A percentile compares a stretch with the other conserved stretches of the same genome.
Evolutionary conservation across 768 basidiomycete species (phyloP).

Genomic region (Rhizopogon vinicolor): DNA sequence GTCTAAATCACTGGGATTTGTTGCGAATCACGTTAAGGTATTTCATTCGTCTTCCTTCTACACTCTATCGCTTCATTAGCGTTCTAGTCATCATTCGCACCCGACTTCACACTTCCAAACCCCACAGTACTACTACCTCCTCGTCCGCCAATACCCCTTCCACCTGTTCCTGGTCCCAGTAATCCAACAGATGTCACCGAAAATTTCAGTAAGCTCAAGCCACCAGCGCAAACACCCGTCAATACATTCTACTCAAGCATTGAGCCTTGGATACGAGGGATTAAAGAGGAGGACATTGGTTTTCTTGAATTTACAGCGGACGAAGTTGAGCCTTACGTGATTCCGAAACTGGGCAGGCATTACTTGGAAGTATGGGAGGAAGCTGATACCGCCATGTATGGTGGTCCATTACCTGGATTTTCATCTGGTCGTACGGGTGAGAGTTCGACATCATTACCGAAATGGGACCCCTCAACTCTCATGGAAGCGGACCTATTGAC

Average conservation of each 20-base stretch:
- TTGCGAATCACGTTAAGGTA: conserved; percentile 49
- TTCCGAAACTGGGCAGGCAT: conserved; percentile 82
- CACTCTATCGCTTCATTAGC: conserved; percentile 8
- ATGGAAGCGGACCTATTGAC: conserved; percentile 61
- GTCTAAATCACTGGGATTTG: conserved; percentile 45
- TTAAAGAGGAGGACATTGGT: conserved; percentile 94
- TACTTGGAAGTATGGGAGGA: conserved; percentile 94
- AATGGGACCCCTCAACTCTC: conserved; percentile 83
- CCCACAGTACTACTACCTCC: conserved; percentile 46
- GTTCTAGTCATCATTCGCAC: conserved; percentile 32
- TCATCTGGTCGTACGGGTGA: conserved; percentile 32
- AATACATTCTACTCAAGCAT: conserved; percentile 84
- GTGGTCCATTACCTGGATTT: conserved; percentile 36
- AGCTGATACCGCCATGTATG: conserved; percentile 62
- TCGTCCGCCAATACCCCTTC: conserved; percentile 58
- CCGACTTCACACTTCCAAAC: conserved; percentile 60
- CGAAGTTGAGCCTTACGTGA: conserved; percentile 80
- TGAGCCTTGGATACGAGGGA: conserved; percentile 84
- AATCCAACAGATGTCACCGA: conserved; percentile 79
- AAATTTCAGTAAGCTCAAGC: conserved; percentile 85
- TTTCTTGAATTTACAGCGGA: conserved; percentile 90
- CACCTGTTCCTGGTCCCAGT: conserved; percentile 76
- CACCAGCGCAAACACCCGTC: conserved; percentile 62
- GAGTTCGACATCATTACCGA: conserved; percentile 40
- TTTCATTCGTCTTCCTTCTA: conserved; percentile 7